phyloP scores from a whole-genome alignment of 148 eudicot species.

The Camellia granthamiana region DNA sequence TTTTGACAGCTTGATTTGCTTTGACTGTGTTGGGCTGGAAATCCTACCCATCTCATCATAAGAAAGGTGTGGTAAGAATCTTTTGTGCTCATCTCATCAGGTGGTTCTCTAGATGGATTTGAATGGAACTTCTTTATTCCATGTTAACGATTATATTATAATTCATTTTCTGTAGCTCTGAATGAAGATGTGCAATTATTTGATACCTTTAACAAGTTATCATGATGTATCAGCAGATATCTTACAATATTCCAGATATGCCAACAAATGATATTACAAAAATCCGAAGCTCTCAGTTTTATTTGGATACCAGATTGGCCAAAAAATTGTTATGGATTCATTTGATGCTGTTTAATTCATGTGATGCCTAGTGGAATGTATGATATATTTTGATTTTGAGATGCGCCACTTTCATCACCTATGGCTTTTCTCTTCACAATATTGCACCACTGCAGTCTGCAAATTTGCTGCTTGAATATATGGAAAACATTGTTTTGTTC shows the following conservation, averaged over 20 bases:
- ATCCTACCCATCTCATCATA: not conserved
- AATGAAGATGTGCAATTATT: not conserved
- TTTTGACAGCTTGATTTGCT: no score
- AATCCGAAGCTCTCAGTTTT: not conserved
- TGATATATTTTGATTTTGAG: not conserved
- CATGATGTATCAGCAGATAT: not conserved
- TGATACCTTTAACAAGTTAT: not conserved
- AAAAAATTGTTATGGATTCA: not conserved
- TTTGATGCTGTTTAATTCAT: not conserved
- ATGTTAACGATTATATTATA: not conserved
- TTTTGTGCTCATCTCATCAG: not conserved
- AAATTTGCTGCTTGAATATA: constrained; percentile 4
- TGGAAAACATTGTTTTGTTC: constrained; percentile 5
- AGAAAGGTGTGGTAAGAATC: not conserved
- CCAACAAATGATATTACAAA: not conserved
- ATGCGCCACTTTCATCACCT: not conserved
- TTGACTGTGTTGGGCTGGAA: not conserved
- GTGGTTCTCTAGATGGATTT: not conserved
- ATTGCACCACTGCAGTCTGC: not conserved
- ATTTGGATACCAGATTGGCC: constrained; percentile 3
- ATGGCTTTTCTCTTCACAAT: not conserved
- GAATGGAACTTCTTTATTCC: not conserved
- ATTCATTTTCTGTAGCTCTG: not conserved
- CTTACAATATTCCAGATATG: not conserved
- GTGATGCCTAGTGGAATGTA: not conserved